A percentile compares a stretch with the other conserved stretches of the same genome.
These are phyloP conservation scores for Boletus pseudopeckii DNA, from an alignment of 768 basidiomycete genomes.

Conservation along the genomic window DNA sequence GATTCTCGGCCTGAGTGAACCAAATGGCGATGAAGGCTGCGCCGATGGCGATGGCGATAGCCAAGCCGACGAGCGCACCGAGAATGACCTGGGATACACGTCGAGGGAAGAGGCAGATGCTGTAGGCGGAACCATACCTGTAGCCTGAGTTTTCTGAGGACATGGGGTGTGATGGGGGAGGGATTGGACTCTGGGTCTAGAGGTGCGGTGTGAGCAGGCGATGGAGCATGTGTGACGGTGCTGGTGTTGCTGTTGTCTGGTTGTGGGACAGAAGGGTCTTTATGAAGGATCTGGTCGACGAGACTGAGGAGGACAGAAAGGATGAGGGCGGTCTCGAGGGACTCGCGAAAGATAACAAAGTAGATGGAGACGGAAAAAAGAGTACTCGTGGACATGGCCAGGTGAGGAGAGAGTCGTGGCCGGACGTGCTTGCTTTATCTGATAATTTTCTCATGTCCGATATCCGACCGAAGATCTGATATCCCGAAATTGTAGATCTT, in stretches of 20 bases:
- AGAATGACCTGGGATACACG: conserved; percentile 57
- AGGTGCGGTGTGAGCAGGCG: not conserved
- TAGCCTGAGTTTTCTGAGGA: conserved; percentile 66
- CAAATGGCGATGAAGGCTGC: conserved; percentile 92
- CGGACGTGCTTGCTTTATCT: not conserved
- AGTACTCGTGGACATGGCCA: conserved; percentile 28
- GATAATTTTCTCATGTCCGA: not conserved
- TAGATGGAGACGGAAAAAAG: conserved; percentile 91
- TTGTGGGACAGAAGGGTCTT: not conserved
- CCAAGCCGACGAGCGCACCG: conserved; percentile 72
- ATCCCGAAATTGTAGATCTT: not conserved
- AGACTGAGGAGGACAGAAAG: conserved; percentile 88
- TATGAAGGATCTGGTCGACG: conserved; percentile 76
- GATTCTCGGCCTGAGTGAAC: conserved; percentile 85
- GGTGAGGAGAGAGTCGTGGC: not conserved
- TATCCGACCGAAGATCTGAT: not conserved
- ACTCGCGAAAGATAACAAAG: conserved; percentile 96
- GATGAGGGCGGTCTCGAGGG: conserved; percentile 90
- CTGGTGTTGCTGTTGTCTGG: not conserved
- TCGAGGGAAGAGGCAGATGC: not conserved
- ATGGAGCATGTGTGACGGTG: not conserved
- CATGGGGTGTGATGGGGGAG: conserved; percentile 35
- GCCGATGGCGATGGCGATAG: conserved; percentile 78
- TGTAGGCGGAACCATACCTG: conserved; percentile 41
- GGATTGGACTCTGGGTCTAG: conserved; percentile 25